Percentiles rank a stretch among this genome's conserved stretches.
Evolutionary conservation across 179 eudicot genomes (phyloP).

Genomic region (Beta macrorhiza): DNA sequence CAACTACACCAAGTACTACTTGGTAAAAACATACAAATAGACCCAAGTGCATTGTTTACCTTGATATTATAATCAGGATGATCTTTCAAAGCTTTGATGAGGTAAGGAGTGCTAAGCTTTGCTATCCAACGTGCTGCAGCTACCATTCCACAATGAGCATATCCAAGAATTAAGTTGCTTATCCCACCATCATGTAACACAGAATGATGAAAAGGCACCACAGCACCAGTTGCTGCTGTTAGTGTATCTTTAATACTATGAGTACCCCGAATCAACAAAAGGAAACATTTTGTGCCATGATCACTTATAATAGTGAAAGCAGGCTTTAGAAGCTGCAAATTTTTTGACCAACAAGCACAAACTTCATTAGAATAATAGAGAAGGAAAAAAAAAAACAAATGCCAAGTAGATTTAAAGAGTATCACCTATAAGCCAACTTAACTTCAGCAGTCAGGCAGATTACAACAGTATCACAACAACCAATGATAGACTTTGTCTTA

Average conservation of each 20-base stretch:
- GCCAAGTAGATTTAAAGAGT: not conserved
- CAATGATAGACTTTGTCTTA: not conserved
- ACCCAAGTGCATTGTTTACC: slow-evolving; percentile 35
- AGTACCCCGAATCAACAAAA: slow-evolving; percentile 89
- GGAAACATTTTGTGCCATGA: slow-evolving; percentile 67
- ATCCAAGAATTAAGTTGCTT: slow-evolving; percentile 80
- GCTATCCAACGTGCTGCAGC: slow-evolving; percentile 99
- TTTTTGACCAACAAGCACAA: not conserved
- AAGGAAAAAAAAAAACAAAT: no score
- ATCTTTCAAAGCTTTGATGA: slow-evolving; percentile 63
- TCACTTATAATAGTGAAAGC: slow-evolving; percentile 86
- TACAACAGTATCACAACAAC: not conserved
- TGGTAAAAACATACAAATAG: not conserved
- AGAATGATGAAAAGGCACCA: slow-evolving; percentile 97
- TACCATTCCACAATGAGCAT: slow-evolving; percentile 98
- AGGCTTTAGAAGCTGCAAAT: slow-evolving; percentile 86
- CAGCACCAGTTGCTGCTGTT: slow-evolving; percentile 93
- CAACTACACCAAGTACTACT: no score
- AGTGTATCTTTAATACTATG: slow-evolving; percentile 93
- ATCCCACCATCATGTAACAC: slow-evolving; percentile 88
- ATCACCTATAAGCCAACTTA: slow-evolving; percentile 10
- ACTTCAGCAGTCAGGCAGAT: not conserved
- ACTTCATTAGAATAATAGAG: slow-evolving; percentile 12
- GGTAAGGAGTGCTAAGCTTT: slow-evolving; percentile 74
- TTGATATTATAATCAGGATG: slow-evolving; percentile 66